Evolutionary conservation across 495 filamentous ascomycete genomes (phyloP).

Genomic region (Pseudevernia furfuracea): DNA sequence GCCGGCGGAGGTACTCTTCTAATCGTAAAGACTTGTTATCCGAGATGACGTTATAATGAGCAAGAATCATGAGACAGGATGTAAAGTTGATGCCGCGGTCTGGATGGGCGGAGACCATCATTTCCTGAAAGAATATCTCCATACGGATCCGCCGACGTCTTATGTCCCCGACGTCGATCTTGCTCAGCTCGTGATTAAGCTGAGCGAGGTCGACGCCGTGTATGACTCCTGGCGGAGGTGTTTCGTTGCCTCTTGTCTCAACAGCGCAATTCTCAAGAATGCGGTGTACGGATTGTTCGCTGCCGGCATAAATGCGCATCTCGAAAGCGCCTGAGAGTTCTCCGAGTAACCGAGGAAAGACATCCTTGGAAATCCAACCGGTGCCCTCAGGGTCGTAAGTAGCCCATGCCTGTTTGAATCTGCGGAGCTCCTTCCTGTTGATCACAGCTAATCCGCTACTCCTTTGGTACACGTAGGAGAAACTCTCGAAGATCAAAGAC

Average conservation of each 20-base stretch:
- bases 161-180: conserved; percentile 69
- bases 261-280: conserved; percentile 76
- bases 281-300: conserved; percentile 71
- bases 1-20: conserved; percentile 89
- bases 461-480: conserved; percentile 97
- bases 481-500: conserved; percentile 98
- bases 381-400: conserved; percentile 86
- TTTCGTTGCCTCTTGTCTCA: conserved; percentile 40
- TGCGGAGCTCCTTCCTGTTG: conserved; percentile 82
- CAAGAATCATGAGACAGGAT: conserved; percentile 89
- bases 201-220: conserved; percentile 70
- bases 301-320: conserved; percentile 91
- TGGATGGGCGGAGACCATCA: conserved; percentile 84
- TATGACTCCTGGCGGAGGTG: conserved; percentile 43
- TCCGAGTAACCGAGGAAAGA: conserved; percentile 81
- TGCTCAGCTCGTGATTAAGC: conserved; percentile 63
- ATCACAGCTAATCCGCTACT: conserved; percentile 76
- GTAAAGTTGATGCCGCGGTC: conserved; percentile 88
- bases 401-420: conserved; percentile 98
- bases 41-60: conserved; percentile 97
- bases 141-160: conserved; percentile 64
- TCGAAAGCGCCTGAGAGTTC: conserved; percentile 90
- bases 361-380: conserved; percentile 85
- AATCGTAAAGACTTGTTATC: conserved; percentile 91
- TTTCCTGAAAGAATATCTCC: conserved; percentile 92